These are phyloP conservation scores for Pachysandra terminalis DNA, from an alignment of 164 flowering plant genomes.

Conservation along the genomic window DNA sequence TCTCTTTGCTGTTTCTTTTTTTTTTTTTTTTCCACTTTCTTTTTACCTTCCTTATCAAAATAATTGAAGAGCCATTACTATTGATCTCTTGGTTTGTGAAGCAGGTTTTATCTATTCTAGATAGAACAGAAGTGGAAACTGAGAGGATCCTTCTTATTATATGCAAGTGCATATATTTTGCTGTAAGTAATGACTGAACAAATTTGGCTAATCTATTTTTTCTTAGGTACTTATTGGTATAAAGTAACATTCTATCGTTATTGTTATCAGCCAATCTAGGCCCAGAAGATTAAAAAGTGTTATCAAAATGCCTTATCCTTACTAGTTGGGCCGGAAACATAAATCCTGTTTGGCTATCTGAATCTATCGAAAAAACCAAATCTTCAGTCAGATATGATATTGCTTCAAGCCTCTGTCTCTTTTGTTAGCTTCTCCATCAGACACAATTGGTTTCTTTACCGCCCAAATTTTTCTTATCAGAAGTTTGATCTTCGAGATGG, in stretches of 20 bases:
- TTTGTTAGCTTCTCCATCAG: too few relatives aligned
- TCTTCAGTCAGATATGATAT: too few relatives aligned
- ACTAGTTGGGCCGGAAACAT: too few relatives aligned
- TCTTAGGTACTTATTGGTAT: neutral
- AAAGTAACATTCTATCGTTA: neutral
- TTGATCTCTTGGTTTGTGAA: slow-evolving; percentile 9
- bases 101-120: slow-evolving; percentile 38
- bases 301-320: too few relatives aligned
- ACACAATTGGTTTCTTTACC: too few relatives aligned
- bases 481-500: neutral
- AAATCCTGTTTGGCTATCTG: too few relatives aligned
- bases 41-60: neutral
- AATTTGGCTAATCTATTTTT: neutral
- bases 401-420: too few relatives aligned
- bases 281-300: neutral
- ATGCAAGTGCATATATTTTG: slow-evolving; percentile 72
- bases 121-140: slow-evolving; percentile 30
- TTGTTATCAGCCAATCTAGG: neutral
- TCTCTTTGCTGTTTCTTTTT: neutral
- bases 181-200: slow-evolving; percentile 45
- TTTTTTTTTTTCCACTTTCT: neutral
- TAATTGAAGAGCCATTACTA: slow-evolving; percentile 2
- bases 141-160: slow-evolving; percentile 53
- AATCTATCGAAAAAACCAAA: too few relatives aligned
- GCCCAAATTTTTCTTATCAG: too few relatives aligned